Evolutionary conservation across 345 rosid genomes (phyloP), one percentile per base, ranked within the genome.

Genomic region (Hevea brasiliensis): DNA sequence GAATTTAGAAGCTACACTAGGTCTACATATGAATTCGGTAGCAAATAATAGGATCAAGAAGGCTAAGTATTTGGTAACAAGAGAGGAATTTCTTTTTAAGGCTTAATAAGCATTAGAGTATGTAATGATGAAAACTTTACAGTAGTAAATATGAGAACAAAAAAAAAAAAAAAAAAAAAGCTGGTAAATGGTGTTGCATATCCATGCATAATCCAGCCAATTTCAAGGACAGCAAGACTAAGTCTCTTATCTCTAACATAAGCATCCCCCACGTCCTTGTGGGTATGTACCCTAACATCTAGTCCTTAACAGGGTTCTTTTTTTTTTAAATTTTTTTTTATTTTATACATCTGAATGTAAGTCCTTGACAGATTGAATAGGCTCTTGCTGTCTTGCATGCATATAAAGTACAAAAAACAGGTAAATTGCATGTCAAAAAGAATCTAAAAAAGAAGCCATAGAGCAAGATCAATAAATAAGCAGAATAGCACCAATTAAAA

Each of bases 41-140:
- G 13, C 61, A 32, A 61, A 61, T 61, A 61, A 32, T 20, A 61
- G 65, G 65, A 35, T 17, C 65, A 61, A 61, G 23, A 61, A 61
- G 65, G 44, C 65, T 6, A 32, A 26, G 20, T 37, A 2, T 14
- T 9, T 29, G 23, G 9, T 8, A 21, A 20, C 61, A 56, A 24
- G 21, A 23, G 27, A 24, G 17, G 32, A 29, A 44, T 44, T 41
- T 58, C 9, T 1, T 8, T 58, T 59, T 8, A 9, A 6, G 41
- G 23, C 41, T 60, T 29, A 60, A 60, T 60, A 8, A 15, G 41
- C 47, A 61, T 17, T 40, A n/a, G 15, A 63, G 50, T 15, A 40
- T 3, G n/a, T 37, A 37, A 8, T 29, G 35, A 21, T 21, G 35
- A 11, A 59, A 24, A 23, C 54, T 29, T 42, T 7, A 5, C 42